phyloP scores from a whole-genome alignment of 305 asterid species.

The Fraxinus velutina region DNA sequence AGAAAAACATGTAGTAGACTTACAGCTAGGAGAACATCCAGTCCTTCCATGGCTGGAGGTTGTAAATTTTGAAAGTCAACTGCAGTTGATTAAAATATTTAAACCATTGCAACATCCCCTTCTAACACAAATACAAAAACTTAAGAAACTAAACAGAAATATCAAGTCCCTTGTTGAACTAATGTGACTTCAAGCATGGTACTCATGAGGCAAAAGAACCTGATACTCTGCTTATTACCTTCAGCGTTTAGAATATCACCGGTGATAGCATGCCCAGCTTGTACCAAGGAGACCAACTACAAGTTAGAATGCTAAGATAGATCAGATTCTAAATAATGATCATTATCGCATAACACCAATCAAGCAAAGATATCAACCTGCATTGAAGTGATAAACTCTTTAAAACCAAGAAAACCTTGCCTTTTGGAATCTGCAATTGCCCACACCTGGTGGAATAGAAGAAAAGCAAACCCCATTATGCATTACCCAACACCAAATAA shows the following conservation, averaged over 20 bases:
- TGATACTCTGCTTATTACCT: conserved; percentile 30
- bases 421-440: conserved; percentile 74
- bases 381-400: conserved; percentile 63
- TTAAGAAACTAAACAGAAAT: not conserved
- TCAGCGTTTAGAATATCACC: conserved; percentile 43
- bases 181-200: conserved; percentile 2
- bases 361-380: conserved; percentile 40
- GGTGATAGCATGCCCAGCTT: conserved; percentile 57
- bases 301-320: conserved; percentile 12
- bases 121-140: not conserved
- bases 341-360: not conserved
- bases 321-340: conserved; percentile 26
- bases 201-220: not conserved
- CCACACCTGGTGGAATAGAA: conserved; percentile 53
- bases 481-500: not conserved
- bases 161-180: conserved; percentile 4
- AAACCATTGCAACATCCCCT: conserved; percentile 13
- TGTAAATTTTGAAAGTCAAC: conserved; percentile 76
- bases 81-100: conserved; percentile 33
- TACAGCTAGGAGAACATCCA: conserved; percentile 66
- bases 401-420: conserved; percentile 72
- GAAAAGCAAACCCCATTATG: not conserved
- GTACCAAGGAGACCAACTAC: conserved; percentile 65
- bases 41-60: conserved; percentile 79
- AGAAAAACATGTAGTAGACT: conserved; percentile 31